phyloP scores from a whole-genome alignment of 2,329 filamentous ascomycete genomes.

The Monilinia fructigena region DNA sequence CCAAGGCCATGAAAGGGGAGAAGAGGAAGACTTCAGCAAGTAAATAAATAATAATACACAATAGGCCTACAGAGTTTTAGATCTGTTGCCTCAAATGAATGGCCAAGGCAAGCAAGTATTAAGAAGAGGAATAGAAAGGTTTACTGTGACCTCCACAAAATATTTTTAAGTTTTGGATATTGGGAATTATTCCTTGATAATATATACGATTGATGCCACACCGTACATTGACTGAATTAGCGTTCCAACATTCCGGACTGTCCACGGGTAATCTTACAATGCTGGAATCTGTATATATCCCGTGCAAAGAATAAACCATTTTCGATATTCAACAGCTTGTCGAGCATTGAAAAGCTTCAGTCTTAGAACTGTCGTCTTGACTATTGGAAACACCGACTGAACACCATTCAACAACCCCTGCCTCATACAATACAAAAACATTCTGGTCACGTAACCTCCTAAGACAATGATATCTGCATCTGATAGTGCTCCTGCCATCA shows the following conservation, averaged over 20 bases:
- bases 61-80: not conserved
- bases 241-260: no score
- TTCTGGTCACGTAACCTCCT: no score
- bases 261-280: no score
- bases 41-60: constrained; percentile 7
- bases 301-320: no score
- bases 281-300: no score
- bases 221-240: not conserved
- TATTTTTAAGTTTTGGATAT: not conserved
- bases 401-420: not conserved
- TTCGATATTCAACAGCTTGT: no score
- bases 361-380: no score
- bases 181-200: not conserved
- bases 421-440: not conserved
- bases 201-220: not conserved
- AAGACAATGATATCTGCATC: not conserved
- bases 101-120: not conserved
- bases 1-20: not conserved
- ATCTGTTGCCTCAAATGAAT: not conserved
- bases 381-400: not conserved
- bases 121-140: not conserved
- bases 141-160: not conserved
- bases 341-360: no score
- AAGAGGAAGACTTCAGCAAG: constrained; percentile 5
- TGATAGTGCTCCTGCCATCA: not conserved